Base-by-base conservation (phyloP, 495 filamentous ascomycete genomes). In the Ramalina peruviana region DNA sequence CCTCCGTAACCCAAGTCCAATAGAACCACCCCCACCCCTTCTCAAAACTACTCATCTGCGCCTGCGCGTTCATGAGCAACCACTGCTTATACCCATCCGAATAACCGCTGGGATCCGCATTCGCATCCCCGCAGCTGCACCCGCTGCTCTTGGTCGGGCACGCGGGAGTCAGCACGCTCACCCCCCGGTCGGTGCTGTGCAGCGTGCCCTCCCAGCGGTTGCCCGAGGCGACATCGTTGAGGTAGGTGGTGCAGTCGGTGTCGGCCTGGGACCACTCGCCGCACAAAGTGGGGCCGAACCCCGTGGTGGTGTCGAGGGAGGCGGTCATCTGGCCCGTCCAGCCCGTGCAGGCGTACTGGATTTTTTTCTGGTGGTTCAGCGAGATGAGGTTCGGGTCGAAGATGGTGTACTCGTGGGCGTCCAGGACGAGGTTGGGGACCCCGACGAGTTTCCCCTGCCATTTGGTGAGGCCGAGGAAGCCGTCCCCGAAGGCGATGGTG, bases 231-330 rank as follows among this genome's bases (percentile, higher is more conserved):
- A 96, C 87, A 63, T 96, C 88, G 64, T 94, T 97, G 51, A 99
- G 74, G 59, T 88, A 80, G 55, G 74, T 54, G 3, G 87, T 79
- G 68, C 93, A 99, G 67, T 99, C 93, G 12, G 93, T 97, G 62
- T 99, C 93, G 40, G 93, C 90, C 72, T 97, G 92, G 3, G 82
- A 87, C 87, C 88, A 99, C 74, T 99, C 93, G 58, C 90, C 93
- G 62, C 90, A 86, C 47, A 97, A 80, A n/a, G 89, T 96, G 5
- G 92, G 92, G 0, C 93, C 93, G 72, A 88, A 99, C 37, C 76
- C 93, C 7, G 81, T 85, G 13, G 73, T 62, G 1, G 73, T 80
- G 64, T 82, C 73, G 65, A 86, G 79, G 62, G 81, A 83, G 44
- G 71, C 65, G 50, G 72, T 52, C 42, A 87, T 78, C 76, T 96